Base-by-base conservation (phyloP, 2,329 filamentous ascomycete genomes). In the Ceratocystis cubensis region DNA sequence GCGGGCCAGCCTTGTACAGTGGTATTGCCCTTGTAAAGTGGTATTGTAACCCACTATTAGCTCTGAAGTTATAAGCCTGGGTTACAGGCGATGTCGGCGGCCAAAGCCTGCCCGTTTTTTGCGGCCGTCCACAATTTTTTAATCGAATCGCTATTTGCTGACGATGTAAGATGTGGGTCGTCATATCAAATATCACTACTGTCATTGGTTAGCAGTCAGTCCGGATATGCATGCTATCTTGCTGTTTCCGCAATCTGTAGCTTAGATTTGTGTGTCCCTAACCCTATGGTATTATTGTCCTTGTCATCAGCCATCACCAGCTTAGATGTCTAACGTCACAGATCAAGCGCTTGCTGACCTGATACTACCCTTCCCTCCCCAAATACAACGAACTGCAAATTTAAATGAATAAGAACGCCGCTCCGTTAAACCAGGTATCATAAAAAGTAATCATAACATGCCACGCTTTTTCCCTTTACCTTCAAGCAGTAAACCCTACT, bases 401-500 rank as follows among this genome's bases (percentile, higher is more conserved):
- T 41, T 25, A 17, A 57, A 33, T 5, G 53, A 67, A 64, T 20
- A 41, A 66, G 28, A 56, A 53, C 57, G 65, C 57, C 65, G 13
- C 37, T n/a, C 65, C 63, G 7, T 20, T 56, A 64, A 15, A 62
- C 64, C 67, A 68, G 67, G 64, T 66, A 68, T 68, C 66, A 68
- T 68, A 65, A 59, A 59, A 64, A 61, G 61, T 62, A 66, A 57
- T 66, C 66, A 65, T 68, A 64, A 68, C 59, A 63, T 63, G 46
- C 63, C 46, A 56, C 57, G 61, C 65, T 66, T 62, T 57, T 57
- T 63, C 64, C 56, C 56, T 30, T 62, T 57, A 62, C 63, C 56
- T 62, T 67, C n/a, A 17, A 61, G 41, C 66, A 66, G 50, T 57
- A 59, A 30, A 1, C 44, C 59, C 61, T 46, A 22, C 37, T 33